Percentiles rank a stretch among this genome's conserved stretches.
Conservation (phyloP, 176 grass and related monocot genomes). For the Otatea glauca region DNA sequence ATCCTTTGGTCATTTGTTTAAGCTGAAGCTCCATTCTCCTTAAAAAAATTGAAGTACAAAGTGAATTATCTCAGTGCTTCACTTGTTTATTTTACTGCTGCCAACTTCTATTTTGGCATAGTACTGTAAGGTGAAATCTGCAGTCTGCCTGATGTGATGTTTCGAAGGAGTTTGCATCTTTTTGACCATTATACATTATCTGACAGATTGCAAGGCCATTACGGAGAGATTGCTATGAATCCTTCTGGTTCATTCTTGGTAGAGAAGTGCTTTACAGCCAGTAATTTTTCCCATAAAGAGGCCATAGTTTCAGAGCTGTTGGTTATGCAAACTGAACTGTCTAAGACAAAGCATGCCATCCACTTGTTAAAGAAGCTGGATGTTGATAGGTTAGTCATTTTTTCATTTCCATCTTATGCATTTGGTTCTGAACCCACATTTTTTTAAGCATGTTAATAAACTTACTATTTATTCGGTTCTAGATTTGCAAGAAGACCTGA, state of each 20-base stretch:
- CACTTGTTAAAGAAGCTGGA: slow-evolving; percentile 94
- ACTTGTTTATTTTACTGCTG: slow-evolving; percentile 12
- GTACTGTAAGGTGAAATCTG: neutral
- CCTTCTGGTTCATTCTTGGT: slow-evolving; percentile 84
- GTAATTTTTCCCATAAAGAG: slow-evolving; percentile 88
- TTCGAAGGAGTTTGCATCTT: neutral
- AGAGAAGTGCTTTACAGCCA: slow-evolving; percentile 86
- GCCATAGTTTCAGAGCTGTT: slow-evolving; percentile 69
- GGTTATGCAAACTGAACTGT: slow-evolving; percentile 65
- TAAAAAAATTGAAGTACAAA: neutral
- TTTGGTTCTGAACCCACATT: neutral
- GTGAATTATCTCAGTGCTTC: slow-evolving; percentile 20
- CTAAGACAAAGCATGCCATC: slow-evolving; percentile 76
- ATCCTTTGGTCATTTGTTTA: neutral
- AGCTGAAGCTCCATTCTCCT: neutral
- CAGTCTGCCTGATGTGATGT: neutral
- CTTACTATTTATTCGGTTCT: slow-evolving; percentile 4
- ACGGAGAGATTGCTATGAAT: slow-evolving; percentile 79
- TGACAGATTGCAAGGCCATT: slow-evolving; percentile 75
- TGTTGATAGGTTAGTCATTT: slow-evolving; percentile 69
- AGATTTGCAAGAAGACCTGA: slow-evolving; percentile 89
- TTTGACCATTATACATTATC: slow-evolving; percentile 26
- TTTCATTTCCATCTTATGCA: neutral
- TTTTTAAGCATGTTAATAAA: neutral
- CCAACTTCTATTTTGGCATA: neutral